Conservation (phyloP, 192 early-diverging fungal species). For the Nowakowskiella sp. region DNA sequence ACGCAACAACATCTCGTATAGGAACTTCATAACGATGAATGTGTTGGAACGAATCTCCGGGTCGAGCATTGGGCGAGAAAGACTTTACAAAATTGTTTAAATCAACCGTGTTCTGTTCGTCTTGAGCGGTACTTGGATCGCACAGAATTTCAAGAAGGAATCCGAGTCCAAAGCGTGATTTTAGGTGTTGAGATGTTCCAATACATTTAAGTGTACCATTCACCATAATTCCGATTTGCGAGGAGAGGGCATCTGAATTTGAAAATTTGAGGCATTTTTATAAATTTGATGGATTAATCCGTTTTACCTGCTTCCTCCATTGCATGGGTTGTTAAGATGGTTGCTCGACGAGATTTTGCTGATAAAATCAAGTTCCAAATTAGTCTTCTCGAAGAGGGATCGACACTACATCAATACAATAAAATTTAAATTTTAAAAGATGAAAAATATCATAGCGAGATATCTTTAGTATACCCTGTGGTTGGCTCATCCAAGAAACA, state of each 20-base stretch:
- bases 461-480: not conserved
- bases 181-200: slow-evolving; percentile 19
- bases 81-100: not conserved
- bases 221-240: slow-evolving; percentile 26
- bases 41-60: slow-evolving; percentile 8
- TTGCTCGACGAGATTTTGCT: slow-evolving; percentile 5
- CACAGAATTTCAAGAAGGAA: slow-evolving; percentile 1
- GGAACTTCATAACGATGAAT: too few species aligned
- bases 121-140: too few species aligned
- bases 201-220: slow-evolving; percentile 9
- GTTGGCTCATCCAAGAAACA: slow-evolving; percentile 8
- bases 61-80: slow-evolving; percentile 12
- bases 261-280: too few species aligned
- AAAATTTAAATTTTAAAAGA: not conserved
- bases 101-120: not conserved
- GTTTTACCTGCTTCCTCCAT: slow-evolving; percentile 36
- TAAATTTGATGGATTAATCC: too few species aligned
- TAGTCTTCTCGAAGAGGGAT: slow-evolving; percentile 19
- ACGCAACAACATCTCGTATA: slow-evolving; percentile 9
- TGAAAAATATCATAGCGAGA: too few species aligned
- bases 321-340: slow-evolving; percentile 27
- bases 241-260: slow-evolving; percentile 18
- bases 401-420: slow-evolving; percentile 8
- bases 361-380: slow-evolving; percentile 22
- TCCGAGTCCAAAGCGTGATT: slow-evolving; percentile 9